Conservation (phyloP, 2,329 filamentous ascomycete genomes). For the Beauveria medogensis region DNA sequence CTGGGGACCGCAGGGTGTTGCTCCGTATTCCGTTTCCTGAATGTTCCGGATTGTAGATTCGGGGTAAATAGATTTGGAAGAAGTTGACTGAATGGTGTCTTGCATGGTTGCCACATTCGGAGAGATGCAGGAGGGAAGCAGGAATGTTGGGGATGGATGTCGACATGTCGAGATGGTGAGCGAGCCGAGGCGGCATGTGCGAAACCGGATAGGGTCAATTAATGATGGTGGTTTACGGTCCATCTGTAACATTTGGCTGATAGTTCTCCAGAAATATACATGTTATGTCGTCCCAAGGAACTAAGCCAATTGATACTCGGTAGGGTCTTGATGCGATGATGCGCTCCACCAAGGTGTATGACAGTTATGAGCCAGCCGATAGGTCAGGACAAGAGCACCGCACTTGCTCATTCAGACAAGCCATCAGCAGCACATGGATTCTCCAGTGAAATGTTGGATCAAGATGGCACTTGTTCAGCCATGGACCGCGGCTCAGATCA, state of each 20-base stretch:
- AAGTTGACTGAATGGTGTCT: neutral
- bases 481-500: neutral
- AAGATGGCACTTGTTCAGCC: neutral
- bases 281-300: no score
- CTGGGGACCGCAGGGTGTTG: neutral
- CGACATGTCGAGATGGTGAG: neutral
- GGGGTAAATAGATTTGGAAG: neutral
- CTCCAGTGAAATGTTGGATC: neutral
- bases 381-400: neutral
- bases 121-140: neutral
- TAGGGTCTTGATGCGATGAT: no score
- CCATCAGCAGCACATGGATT: no score
- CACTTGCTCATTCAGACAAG: neutral
- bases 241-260: no score
- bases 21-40: slow-evolving; percentile 1
- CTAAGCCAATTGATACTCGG: no score
- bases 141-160: neutral
- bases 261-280: no score
- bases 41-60: neutral
- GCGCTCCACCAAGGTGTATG: neutral
- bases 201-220: no score
- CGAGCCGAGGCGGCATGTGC: neutral
- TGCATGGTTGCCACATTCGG: neutral
- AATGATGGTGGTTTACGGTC: no score
- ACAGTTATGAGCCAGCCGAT: neutral